Percentiles rank a stretch among this genome's conserved stretches.
Evolutionary conservation across 2,329 filamentous ascomycete genomes (phyloP).

Genomic region (Beauveria australis): DNA sequence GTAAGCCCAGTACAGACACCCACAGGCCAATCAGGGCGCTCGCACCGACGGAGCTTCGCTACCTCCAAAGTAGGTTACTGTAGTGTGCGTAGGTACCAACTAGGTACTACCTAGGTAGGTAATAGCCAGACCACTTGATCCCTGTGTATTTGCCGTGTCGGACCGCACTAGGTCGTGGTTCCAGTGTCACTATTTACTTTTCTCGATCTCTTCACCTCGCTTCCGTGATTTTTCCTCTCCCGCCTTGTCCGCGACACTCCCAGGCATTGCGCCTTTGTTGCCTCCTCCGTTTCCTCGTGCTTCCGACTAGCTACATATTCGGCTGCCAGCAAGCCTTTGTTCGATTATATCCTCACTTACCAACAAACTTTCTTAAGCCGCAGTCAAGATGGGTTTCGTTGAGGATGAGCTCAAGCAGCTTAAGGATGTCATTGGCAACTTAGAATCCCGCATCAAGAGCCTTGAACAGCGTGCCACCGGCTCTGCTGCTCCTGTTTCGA

Average conservation of each 20-base stretch:
- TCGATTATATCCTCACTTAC: background rate
- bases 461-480: constrained; percentile 68
- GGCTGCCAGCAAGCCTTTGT: background rate
- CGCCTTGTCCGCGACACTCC: constrained; percentile 3
- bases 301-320: background rate
- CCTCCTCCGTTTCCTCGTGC: background rate
- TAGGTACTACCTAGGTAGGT: too few relatives aligned
- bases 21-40: constrained; percentile 6
- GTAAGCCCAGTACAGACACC: background rate
- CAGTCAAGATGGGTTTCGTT: constrained; percentile 73
- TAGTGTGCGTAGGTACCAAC: too few relatives aligned
- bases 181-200: constrained; percentile 8
- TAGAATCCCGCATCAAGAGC: constrained; percentile 79
- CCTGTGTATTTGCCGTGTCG: constrained; percentile 5
- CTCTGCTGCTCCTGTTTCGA: constrained; percentile 38
- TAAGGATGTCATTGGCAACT: constrained; percentile 71
- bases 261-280: constrained; percentile 15
- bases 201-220: constrained; percentile 8
- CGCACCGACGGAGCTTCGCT: constrained; percentile 3
- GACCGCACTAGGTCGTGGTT: constrained; percentile 1
- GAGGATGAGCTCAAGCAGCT: constrained; percentile 79
- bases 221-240: background rate
- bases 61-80: background rate
- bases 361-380: constrained; percentile 8
- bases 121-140: background rate